A percentile compares a stretch with the other conserved stretches of the same genome.
Conservation (phyloP, 2,329 filamentous ascomycete species). For the Claviceps purpurea region DNA sequence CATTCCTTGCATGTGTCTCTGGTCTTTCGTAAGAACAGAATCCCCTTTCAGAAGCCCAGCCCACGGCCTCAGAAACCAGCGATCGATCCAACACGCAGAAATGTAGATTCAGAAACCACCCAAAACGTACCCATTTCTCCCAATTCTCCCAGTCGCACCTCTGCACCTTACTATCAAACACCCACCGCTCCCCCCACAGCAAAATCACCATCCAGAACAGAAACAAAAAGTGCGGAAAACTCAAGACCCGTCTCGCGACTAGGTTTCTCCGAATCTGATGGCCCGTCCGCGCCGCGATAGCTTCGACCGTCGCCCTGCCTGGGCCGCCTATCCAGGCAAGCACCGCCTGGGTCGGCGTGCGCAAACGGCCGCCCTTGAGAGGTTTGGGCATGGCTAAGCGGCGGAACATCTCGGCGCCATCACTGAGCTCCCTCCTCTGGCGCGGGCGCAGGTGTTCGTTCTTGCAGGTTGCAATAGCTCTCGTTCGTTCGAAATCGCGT, state of each 20-base stretch:
- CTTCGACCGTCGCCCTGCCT: conserved; percentile 23
- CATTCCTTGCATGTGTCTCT: background rate
- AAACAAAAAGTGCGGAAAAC: conserved; percentile 54
- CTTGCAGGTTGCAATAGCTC: background rate
- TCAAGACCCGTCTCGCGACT: conserved; percentile 37
- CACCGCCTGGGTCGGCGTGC: background rate
- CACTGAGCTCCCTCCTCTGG: conserved; percentile 6
- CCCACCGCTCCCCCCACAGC: conserved; percentile 73
- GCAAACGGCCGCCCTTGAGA: conserved; percentile 3
- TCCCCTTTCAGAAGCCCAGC: background rate
- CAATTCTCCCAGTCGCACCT: conserved; percentile 73
- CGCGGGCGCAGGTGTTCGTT: background rate
- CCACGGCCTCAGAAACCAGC: background rate
- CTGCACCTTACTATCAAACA: conserved; percentile 57
- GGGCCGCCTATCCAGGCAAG: conserved; percentile 27
- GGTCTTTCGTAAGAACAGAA: background rate
- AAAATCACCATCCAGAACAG: conserved; percentile 63
- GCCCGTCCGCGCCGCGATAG: conserved; percentile 15
- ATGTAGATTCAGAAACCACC: background rate
- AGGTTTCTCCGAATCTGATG: conserved; percentile 28
- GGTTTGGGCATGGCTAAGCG: conserved; percentile 4
- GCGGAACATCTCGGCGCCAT: conserved; percentile 19
- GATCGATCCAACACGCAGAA: too few relatives aligned
- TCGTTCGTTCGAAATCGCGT: background rate
- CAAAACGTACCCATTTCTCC: conserved; percentile 74